Conservation (phyloP, 106 monocot species). For the Dendrobium huoshanense region DNA sequence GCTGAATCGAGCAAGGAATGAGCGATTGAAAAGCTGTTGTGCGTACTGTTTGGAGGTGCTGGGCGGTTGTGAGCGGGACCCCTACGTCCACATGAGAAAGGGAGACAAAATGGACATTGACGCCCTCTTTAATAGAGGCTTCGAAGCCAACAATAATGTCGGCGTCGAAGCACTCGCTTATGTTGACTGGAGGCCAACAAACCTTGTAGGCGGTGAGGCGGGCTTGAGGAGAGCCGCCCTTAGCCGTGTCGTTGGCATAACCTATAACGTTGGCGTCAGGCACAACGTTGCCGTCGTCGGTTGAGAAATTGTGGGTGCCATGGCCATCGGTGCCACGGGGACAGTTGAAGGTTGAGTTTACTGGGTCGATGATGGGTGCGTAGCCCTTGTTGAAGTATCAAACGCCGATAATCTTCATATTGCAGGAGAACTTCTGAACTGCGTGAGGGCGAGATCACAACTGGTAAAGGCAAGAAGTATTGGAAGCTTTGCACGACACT, state of each 20-base stretch:
- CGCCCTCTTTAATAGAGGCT: constrained; percentile 36
- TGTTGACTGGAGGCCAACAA: constrained; percentile 9
- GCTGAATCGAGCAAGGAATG: too few species aligned
- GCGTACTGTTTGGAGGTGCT: too few species aligned
- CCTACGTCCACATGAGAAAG: background rate
- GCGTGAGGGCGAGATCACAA: too few species aligned
- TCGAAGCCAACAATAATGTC: constrained; percentile 45
- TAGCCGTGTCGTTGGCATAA: constrained; percentile 40
- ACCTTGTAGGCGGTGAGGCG: constrained; percentile 51
- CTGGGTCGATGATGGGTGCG: background rate
- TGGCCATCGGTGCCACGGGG: constrained; percentile 18
- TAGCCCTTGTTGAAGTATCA: constrained; percentile 24
- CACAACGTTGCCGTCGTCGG: constrained; percentile 15
- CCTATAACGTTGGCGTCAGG: constrained; percentile 20
- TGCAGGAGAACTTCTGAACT: too few species aligned
- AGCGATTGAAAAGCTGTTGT: too few species aligned
- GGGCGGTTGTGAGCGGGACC: too few species aligned
- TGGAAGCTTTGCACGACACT: too few species aligned
- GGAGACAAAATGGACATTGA: constrained; percentile 43
- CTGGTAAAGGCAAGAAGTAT: too few species aligned
- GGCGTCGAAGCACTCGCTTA: constrained; percentile 24
- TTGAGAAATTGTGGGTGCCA: constrained; percentile 28
- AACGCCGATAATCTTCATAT: constrained; percentile 20
- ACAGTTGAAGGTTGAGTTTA: constrained; percentile 11
- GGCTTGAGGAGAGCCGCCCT: constrained; percentile 39